Conservation (phyloP, 2,329 filamentous ascomycete genomes). For the Pseudogymnoascus destructans region DNA sequence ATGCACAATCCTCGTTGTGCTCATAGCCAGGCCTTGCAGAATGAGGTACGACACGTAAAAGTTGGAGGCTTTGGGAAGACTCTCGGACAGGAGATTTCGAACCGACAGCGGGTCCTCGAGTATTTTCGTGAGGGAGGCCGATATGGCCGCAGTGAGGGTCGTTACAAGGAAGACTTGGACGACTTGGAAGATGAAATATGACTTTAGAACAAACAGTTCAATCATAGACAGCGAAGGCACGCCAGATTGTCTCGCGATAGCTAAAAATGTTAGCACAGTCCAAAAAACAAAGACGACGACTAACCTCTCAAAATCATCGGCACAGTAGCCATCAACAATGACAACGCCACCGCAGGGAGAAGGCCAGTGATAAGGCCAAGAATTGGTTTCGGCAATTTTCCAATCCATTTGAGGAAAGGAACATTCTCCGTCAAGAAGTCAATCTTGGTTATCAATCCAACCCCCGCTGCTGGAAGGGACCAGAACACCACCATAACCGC, state of each 20-base stretch:
- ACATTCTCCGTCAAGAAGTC: slow-evolving; percentile 39
- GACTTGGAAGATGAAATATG: slow-evolving; percentile 50
- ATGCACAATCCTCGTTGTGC: slow-evolving; percentile 44
- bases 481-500: slow-evolving; percentile 50
- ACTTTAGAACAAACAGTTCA: slow-evolving; percentile 50
- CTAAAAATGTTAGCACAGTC: slow-evolving; percentile 22
- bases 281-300: slow-evolving; percentile 15
- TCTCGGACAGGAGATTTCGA: slow-evolving; percentile 37
- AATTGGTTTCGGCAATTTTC: slow-evolving; percentile 39
- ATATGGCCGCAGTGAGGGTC: slow-evolving; percentile 48
- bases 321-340: slow-evolving; percentile 46
- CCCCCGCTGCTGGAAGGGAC: slow-evolving; percentile 52
- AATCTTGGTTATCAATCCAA: slow-evolving; percentile 53
- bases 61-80: slow-evolving; percentile 49
- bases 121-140: slow-evolving; percentile 38
- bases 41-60: slow-evolving; percentile 59
- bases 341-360: slow-evolving; percentile 45
- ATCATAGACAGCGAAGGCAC: slow-evolving; percentile 44
- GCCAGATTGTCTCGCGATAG: slow-evolving; percentile 46
- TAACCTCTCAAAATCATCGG: slow-evolving; percentile 46
- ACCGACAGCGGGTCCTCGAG: slow-evolving; percentile 36
- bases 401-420: slow-evolving; percentile 44
- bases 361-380: slow-evolving; percentile 50
- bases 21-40: slow-evolving; percentile 50
- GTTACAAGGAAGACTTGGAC: slow-evolving; percentile 58